phyloP scores from a whole-genome alignment of 768 basidiomycete species.

The Termitomyces eurrhizus region DNA sequence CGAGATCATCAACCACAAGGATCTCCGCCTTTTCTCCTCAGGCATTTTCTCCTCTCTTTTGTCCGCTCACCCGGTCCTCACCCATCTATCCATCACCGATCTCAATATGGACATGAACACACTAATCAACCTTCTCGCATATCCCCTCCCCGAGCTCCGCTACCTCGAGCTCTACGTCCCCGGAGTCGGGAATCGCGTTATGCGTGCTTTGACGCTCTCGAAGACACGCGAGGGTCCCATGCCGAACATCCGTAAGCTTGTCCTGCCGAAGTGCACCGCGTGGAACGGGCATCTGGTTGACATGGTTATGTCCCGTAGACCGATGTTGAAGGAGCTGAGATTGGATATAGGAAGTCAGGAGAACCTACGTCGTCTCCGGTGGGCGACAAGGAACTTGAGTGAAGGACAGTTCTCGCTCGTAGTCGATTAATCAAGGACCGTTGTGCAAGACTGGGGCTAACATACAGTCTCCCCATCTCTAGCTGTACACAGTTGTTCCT shows the following conservation, averaged over 20 bases:
- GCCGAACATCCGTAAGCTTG: neutral
- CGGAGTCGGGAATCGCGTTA: neutral
- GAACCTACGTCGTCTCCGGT: too few relatives aligned
- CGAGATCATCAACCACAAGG: neutral
- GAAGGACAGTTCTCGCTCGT: neutral
- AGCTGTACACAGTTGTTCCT: neutral
- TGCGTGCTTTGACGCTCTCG: neutral
- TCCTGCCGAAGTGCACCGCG: neutral
- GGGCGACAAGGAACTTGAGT: neutral
- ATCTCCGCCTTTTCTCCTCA: neutral
- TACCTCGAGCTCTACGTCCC: slow-evolving; percentile 3
- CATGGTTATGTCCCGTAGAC: slow-evolving; percentile 4
- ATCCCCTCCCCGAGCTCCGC: neutral
- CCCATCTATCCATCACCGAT: slow-evolving; percentile 4
- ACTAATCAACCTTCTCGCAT: neutral
- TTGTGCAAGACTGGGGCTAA: neutral
- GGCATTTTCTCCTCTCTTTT: neutral
- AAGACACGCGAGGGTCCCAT: neutral
- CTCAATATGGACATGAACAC: neutral
- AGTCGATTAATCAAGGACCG: neutral
- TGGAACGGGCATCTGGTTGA: neutral
- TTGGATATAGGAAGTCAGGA: neutral
- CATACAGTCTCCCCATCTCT: neutral
- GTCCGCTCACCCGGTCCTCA: neutral
- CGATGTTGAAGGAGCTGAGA: slow-evolving; percentile 1